Evolutionary conservation across 2,329 filamentous ascomycete genomes (phyloP).

Genomic region (Fusarium camptoceras): DNA sequence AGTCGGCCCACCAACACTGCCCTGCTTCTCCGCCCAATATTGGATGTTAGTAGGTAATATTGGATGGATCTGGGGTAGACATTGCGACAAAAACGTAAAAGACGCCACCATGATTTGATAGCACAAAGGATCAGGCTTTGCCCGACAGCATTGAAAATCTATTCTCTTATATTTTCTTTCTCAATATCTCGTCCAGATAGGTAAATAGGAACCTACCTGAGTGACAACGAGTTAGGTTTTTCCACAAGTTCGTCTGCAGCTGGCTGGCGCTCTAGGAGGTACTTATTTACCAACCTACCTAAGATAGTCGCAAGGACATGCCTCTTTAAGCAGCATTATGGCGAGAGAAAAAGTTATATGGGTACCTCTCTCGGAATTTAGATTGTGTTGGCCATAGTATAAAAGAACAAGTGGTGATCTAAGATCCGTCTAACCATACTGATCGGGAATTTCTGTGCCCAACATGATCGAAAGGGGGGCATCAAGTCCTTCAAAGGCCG

Average conservation of each 20-base stretch:
- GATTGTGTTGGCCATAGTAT: not conserved
- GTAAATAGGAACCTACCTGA: not conserved
- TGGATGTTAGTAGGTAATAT: constrained; percentile 1
- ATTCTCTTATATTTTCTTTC: not conserved
- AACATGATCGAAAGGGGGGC: not conserved
- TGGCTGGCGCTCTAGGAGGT: not conserved
- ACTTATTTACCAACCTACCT: not conserved
- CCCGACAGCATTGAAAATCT: not conserved
- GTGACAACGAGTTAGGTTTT: not conserved
- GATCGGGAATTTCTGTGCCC: not conserved
- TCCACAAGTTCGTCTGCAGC: not conserved
- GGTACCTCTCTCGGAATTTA: not conserved
- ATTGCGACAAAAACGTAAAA: not conserved
- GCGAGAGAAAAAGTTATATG: not conserved
- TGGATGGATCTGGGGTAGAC: not conserved
- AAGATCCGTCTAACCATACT: not conserved
- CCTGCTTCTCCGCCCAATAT: constrained; percentile 32
- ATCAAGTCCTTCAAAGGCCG: not conserved
- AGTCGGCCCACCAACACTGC: constrained; percentile 32
- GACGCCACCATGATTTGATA: not conserved
- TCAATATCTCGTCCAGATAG: not conserved
- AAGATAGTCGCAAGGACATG: not conserved
- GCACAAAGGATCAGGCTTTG: not conserved
- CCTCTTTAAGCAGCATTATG: not conserved
- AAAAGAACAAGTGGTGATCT: not conserved